Base-by-base conservation (phyloP, 1,139 yeast species). In the Saccharomycopsis phalli region DNA sequence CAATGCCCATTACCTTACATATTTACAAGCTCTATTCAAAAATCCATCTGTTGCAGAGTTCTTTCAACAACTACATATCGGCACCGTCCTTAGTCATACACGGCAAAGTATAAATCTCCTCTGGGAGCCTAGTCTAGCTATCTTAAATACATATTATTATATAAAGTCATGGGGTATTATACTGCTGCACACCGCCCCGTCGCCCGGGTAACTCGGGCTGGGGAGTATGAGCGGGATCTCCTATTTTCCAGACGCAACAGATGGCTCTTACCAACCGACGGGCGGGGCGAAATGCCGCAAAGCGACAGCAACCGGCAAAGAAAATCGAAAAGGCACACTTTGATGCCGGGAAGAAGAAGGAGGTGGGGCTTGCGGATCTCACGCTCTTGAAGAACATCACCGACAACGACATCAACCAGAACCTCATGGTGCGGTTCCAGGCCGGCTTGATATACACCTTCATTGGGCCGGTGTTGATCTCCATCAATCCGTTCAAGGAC, bases 401-500 rank as follows among this genome's bases (percentile, higher is more conserved):
- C 36, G 97, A 93, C 58, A 95, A 86, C 46, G 74, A 95, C 34
- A 93, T 93, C 63, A 87, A 88, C 58, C 95, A 87, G 23, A 93
- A 93, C 60, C 67, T 93, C 53, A 76, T 84, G 54, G 86, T 86
- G 57, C 68, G 99, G 47, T 93, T 91, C 58, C 76, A 81, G 64
- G 87, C 87, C 56, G 91, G 83, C 36, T 73, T 88, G 33, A 93
- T 93, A 50, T 93, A 93, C 59, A 86, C 94, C 1, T 80, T 84
- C 59, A 80, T 81, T 55, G 93, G 93, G 0, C 87, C 81, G 64
- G 93, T 81, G 54, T 70, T 91, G 59, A 91, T 93, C 53, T 87
- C 96, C 5, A 95, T 93, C 41, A 93, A 93, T 54, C 99, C 99
- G 2, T 93, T 93, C 64, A 76, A 88, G 50, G 98, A 93, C 58